Base-by-base conservation (phyloP, 257 asterid species). In the Ocimum tenuiflorum region DNA sequence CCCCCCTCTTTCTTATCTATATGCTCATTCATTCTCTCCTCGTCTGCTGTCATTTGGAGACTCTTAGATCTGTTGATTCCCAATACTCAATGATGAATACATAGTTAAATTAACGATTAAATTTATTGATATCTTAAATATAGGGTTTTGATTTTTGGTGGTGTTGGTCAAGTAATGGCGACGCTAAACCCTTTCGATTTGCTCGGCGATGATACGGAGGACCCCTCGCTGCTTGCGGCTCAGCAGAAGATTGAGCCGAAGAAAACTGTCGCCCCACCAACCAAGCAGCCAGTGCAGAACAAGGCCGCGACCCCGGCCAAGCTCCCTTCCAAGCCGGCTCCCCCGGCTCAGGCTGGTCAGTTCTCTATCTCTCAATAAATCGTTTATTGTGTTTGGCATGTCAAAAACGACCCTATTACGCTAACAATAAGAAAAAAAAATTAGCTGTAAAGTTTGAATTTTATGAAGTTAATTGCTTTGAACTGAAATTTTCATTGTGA, bases 161-260 rank as follows among this genome's bases (percentile, higher is more conserved):
- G 36, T 53, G 75, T 60, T 63, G 67, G 63, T 51, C 29, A 55
- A 54, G 52, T 39, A 73, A 90, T 90, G 97, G 89, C 96, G 80
- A 80, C 92, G 11, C 2, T 62, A 67, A 90, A 90, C 71, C 97
- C 97, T 3, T 90, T 90, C 62, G 97, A 85, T 81, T 82, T 90
- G 83, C 79, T 90, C 50, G 94, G 80, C 59, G 94, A 83, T 54
- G 95, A 87, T 46, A 8, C 80, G 31, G 95, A 84, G 70, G 94
- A 85, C 64, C 89, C 89, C 1, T 72, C 81, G 39, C 81, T 65
- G 63, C 80, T 85, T 59, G 94, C 92, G 70, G 79, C 82, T 60
- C 82, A 79, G 51, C 84, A 67, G 58, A 85, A 80, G 84, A 50
- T 66, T 70, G 86, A 79, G 75, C 62, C 85, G 2, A 82, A 82